Evolutionary conservation across 2,329 filamentous ascomycete genomes (phyloP), one percentile per base, ranked within the genome.

Genomic region (Aphanoascus verrucosus): DNA sequence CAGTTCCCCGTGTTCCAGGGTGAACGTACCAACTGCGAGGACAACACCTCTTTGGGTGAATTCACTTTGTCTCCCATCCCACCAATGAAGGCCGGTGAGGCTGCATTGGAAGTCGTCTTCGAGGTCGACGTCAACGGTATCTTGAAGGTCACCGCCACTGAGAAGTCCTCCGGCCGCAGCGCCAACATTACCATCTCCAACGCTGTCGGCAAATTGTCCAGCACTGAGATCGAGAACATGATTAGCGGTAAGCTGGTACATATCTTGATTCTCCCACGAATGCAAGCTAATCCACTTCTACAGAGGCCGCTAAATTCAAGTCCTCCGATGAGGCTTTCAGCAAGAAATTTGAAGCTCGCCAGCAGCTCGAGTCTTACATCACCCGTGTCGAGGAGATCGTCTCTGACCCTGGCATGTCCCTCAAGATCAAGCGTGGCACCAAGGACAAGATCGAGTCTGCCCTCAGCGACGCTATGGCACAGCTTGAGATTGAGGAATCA

Each of bases 121-220:
- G 93, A 98, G 79, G 93, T 98, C 69, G 93, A 98, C 65, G 93
- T 96, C 81, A 98, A 98, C 80, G 93, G 93, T 85, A 95, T 96
- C 72, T 85, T 98, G 62, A 98, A 98, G 84, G 93, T 97, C 67
- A 97, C 91, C 59, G 93, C 93, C 63, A 96, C 91, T 46, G 93
- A 98, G 83, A 98, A 98, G 84, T 91, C 88, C 64, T 95, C 93
- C 34, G 93, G 93, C 67, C 90, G 93, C 72, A 93, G 81, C 69
- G 93, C 93, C 76, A 98, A 98, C 84, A 98, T 98, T 74, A 98
- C 93, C 72, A 98, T 98, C 76, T 88, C 88, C 76, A 98, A 98
- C 84, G 95, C 93, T 56, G 91, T 98, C 67, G 93, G 93, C 73
- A 98, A 98, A 81, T 88, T 98, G 63, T 95, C 89, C 59, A 86